Evolutionary conservation across 805 yeast genomes (phyloP).

Genomic region (Pichia deserticola): DNA sequence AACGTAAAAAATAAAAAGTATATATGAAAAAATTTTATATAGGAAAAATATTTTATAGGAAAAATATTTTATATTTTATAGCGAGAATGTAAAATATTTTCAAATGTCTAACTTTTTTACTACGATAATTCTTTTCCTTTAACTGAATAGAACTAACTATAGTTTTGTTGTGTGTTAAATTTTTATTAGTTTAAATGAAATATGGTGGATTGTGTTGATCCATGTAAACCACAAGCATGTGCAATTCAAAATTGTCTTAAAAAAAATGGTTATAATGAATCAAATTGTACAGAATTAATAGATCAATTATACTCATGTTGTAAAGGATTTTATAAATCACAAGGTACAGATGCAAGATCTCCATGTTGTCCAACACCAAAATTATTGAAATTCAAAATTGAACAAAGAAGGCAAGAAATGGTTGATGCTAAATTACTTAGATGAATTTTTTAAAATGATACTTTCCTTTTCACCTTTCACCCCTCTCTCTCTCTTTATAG

Average conservation of each 20-base stretch:
- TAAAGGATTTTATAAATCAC: slow-evolving; percentile 48
- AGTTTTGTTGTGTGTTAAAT: no score
- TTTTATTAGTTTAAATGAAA: no score
- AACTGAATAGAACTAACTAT: no score
- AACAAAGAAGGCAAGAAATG: slow-evolving; percentile 50
- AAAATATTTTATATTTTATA: no score
- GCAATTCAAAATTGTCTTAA: slow-evolving; percentile 76
- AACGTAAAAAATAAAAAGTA: no score
- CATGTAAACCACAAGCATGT: slow-evolving; percentile 78
- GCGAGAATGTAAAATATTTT: no score
- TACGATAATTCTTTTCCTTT: no score
- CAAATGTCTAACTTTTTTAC: no score
- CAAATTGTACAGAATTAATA: slow-evolving; percentile 62
- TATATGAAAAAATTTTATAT: no score
- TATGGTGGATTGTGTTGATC: slow-evolving; percentile 22
- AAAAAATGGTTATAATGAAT: slow-evolving; percentile 56
- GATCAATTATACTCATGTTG: slow-evolving; percentile 75
- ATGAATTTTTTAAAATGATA: background rate
- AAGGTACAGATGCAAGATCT: slow-evolving; percentile 54
- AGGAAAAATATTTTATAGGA: no score
- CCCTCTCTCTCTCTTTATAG: no score
- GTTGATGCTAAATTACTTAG: slow-evolving; percentile 47
- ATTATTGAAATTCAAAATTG: slow-evolving; percentile 53
- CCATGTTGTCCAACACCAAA: slow-evolving; percentile 75
- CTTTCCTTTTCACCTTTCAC: no score